Conservation (phyloP, 805 yeast species). For the Pichia cephalocereana region DNA sequence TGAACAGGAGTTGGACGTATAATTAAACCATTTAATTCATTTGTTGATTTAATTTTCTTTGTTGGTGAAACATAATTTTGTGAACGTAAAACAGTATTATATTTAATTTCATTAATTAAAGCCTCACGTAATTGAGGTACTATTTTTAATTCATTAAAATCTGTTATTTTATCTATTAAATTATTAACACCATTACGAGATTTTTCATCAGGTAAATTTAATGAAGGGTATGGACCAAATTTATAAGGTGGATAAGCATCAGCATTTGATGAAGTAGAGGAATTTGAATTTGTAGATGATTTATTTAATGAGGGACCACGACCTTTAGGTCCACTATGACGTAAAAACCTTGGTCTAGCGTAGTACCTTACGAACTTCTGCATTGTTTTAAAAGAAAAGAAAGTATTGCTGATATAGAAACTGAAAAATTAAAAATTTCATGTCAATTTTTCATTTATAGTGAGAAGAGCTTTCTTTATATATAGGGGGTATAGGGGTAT, state of each 20-base stretch:
- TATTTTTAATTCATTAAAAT: slow-evolving; percentile 60
- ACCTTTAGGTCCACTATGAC: background rate
- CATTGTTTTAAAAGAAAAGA: no score
- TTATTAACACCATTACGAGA: slow-evolving; percentile 29
- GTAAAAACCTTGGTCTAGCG: background rate
- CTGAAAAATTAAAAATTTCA: no score
- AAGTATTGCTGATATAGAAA: no score
- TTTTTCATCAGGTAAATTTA: slow-evolving; percentile 31
- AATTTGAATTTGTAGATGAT: background rate
- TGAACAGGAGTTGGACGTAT: slow-evolving; percentile 75
- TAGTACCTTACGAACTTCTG: background rate
- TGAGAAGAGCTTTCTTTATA: no score
- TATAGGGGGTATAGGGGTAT: no score
- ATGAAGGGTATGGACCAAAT: slow-evolving; percentile 42
- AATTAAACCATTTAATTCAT: slow-evolving; percentile 28
- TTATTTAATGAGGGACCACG: background rate
- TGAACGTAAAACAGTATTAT: slow-evolving; percentile 32
- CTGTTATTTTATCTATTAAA: slow-evolving; percentile 41
- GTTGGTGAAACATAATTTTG: slow-evolving; percentile 24
- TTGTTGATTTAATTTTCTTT: slow-evolving; percentile 24
- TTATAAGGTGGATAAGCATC: slow-evolving; percentile 23
- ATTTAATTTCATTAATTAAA: slow-evolving; percentile 43
- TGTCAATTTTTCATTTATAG: no score
- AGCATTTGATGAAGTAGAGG: slow-evolving; percentile 1
- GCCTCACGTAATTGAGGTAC: slow-evolving; percentile 58